Evolutionary conservation across 2,329 filamentous ascomycete genomes (phyloP), one percentile per base, ranked within the genome.

Genomic region (Aureobasidium mangrovei): DNA sequence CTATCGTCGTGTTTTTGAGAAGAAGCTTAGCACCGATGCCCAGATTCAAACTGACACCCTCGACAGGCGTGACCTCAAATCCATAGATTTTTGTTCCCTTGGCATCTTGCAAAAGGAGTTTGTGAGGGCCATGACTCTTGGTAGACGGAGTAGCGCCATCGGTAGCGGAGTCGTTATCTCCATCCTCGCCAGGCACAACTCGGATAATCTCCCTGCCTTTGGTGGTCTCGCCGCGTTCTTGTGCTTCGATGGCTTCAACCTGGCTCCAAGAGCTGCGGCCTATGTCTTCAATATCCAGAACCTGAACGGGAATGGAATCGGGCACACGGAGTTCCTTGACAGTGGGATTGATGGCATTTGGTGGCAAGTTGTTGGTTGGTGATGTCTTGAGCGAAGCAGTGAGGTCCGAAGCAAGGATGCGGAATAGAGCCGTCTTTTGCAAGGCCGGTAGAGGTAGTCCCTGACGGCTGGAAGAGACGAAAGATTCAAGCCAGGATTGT

Each of bases 231-330:
- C 88, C 88, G 9, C 86, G 77, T 63, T 85, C 82, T 42, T 83
- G 74, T 41, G 83, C 79, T 68, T 91, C 87, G 5, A 93, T 81
- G 33, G 84, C 82, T 67, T 96, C 89, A 32, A 95, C 79, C 68
- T 96, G 89, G 59, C 88, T 85, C 88, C 91, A 95, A 49, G 86
- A 79, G 62, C 85, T 89, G 51, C 80, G 77, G 2, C 84, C 79
- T 24, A 97, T 78, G 65, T 97, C 91, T 65, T 95, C 85, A 6
- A 97, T 76, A 62, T 94, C 90, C 1, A 95, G 72, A 0, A 97
- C 80, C 68, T 97, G 93, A 1, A 93, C 84, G 3, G 85, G 75
- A 0, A 91, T 75, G 32, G 88, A 80, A 1, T 76, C 76, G 0
- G 72, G 57, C 0, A 97, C 72, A 0, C 70, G 72, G 3, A 73